Conservation (phyloP, 1,284 basidiomycete species). For the Ganoderma leucocontextum region DNA sequence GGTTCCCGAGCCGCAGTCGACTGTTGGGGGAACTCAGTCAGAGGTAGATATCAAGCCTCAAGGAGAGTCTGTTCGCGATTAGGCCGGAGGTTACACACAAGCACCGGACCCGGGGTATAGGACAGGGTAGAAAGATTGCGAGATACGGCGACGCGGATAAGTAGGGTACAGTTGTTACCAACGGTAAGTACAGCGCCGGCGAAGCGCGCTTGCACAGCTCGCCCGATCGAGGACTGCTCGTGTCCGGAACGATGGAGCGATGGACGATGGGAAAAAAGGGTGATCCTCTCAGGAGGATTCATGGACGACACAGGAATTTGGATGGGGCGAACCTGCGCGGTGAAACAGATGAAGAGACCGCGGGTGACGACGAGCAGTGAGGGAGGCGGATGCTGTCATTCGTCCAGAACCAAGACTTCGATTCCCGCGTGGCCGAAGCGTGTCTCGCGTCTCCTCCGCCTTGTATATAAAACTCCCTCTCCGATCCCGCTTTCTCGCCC, state of each 20-base stretch:
- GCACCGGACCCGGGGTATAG: neutral
- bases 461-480: constrained; percentile 30
- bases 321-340: neutral
- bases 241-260: constrained; percentile 9
- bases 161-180: neutral
- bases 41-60: neutral
- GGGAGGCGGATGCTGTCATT: constrained; percentile 19
- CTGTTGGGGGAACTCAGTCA: neutral
- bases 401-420: constrained; percentile 21
- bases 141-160: neutral
- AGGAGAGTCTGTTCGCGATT: neutral
- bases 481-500: constrained; percentile 14
- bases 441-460: constrained; percentile 5
- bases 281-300: neutral
- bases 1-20: constrained; percentile 29
- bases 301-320: neutral
- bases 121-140: neutral
- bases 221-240: constrained; percentile 14
- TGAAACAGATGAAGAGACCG: constrained; percentile 10
- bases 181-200: neutral
- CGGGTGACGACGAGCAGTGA: constrained; percentile 6
- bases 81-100: neutral
- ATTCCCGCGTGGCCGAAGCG: constrained; percentile 29
- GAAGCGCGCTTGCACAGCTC: constrained; percentile 10
- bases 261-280: constrained; percentile 1